phyloP scores from a whole-genome alignment of 148 eudicot genomes.

The Rhododendron griersonianum region DNA sequence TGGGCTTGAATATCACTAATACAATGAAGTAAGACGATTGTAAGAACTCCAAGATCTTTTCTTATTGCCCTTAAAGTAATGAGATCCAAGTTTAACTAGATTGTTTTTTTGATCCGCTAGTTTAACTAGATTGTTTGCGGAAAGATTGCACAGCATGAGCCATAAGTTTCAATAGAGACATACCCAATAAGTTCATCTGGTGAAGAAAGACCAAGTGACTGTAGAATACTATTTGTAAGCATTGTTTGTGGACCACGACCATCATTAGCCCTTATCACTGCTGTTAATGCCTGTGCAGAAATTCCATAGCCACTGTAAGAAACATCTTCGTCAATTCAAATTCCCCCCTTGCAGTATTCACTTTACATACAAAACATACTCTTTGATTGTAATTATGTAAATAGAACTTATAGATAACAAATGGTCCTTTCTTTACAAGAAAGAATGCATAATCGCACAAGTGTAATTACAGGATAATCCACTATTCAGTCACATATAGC shows the following conservation, averaged over 20 bases:
- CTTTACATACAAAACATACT: neutral
- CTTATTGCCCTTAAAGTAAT: neutral
- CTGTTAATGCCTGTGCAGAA: constrained; percentile 78
- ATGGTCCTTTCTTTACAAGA: neutral
- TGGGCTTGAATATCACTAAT: neutral
- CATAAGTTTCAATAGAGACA: constrained; percentile 13
- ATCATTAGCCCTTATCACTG: constrained; percentile 73
- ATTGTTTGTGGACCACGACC: constrained; percentile 72
- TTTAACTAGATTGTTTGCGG: neutral
- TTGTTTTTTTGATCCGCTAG: no score
- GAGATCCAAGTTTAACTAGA: neutral
- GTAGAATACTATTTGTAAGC: constrained; percentile 52
- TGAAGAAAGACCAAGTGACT: constrained; percentile 53
- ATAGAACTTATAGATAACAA: neutral
- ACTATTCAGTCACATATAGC: neutral
- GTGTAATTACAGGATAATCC: neutral
- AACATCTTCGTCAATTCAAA: neutral
- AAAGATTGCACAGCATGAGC: neutral
- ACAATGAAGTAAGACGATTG: neutral
- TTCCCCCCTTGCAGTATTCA: neutral
- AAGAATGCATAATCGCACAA: neutral
- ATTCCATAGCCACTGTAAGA: constrained; percentile 78
- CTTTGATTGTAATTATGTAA: neutral
- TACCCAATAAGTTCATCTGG: constrained; percentile 85
- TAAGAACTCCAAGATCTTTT: neutral